A percentile compares a stretch with the other conserved stretches of the same genome.
phyloP scores from a whole-genome alignment of 2,329 filamentous ascomycete species.

The Bretziella fagacearum region DNA sequence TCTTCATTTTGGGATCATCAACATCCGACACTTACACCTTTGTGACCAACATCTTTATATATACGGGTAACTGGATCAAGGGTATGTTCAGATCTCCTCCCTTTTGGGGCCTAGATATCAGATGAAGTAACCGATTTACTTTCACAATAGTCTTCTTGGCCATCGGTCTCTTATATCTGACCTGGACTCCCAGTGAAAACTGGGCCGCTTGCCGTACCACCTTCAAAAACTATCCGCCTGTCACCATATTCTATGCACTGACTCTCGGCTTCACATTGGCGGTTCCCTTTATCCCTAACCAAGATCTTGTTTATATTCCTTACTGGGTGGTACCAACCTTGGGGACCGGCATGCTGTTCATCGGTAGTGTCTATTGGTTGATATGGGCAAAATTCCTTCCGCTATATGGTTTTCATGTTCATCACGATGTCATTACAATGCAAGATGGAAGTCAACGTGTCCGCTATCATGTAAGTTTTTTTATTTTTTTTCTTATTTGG shows the following conservation, averaged over 20 bases:
- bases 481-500: no score
- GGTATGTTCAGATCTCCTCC: constrained; percentile 45
- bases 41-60: constrained; percentile 10
- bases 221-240: constrained; percentile 23
- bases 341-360: constrained; percentile 32
- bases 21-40: constrained; percentile 11
- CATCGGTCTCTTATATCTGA: constrained; percentile 34
- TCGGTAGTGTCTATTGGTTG: constrained; percentile 36
- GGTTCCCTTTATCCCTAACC: constrained; percentile 37
- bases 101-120: constrained; percentile 23
- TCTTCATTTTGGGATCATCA: constrained; percentile 6
- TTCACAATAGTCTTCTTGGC: constrained; percentile 42
- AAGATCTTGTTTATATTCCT: constrained; percentile 33
- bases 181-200: constrained; percentile 31
- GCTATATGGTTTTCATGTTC: constrained; percentile 12
- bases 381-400: constrained; percentile 36
- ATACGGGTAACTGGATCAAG: constrained; percentile 37
- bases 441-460: constrained; percentile 11
- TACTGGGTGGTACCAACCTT: constrained; percentile 41
- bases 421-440: constrained; percentile 7
- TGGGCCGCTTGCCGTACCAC: constrained; percentile 38
- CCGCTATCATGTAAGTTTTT: constrained; percentile 9
- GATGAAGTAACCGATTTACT: background rate
- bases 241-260: constrained; percentile 32
- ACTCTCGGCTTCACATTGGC: constrained; percentile 35